Evolutionary conservation across 768 basidiomycete species (phyloP), one percentile per base, ranked within the genome.

Genomic region (Crucibulum laeve): DNA sequence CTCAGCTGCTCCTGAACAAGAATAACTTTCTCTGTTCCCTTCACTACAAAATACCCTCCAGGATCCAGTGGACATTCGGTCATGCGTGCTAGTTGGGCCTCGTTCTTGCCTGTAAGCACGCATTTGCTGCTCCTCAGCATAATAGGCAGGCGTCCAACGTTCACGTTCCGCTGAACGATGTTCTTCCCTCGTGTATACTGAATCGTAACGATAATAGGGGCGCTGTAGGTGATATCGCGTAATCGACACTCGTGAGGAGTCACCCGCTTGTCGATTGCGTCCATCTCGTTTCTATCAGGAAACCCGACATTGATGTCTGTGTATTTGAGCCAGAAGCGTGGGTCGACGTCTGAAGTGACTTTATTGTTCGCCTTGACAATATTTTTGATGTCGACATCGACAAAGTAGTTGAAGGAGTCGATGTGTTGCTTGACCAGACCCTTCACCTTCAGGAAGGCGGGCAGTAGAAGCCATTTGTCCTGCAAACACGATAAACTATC

Each of bases 341-440:
- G 96, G 65, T 97, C 93, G 49, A 97, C 90, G 54, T 99, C 96
- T 14, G 93, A 96, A 3, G 90, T 93, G 57, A 95, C 84, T 60
- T 91, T 91, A 68, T 82, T 85, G 60, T 95, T 94, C 4, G 91
- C 91, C 52, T 82, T 87, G 46, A 98, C 83, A 55, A 99, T 96
- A 54, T 93, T 95, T 63, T 93, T 94, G 60, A 99, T 88, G 59
- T 98, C 96, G 33, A 88, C 84, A 54, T 97, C 90, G 58, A 97
- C 92, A 58, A 99, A 98, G 64, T 95, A 94, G 69, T 97, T 97
- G 81, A 92, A 98, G 5, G 92, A 96, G 63, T 97, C 96, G 53
- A 97, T 89, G 60, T 99, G 96, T 60, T 98, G 96, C 69, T 98
- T 98, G 48, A 99, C 96, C 11, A 99, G 83, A 46, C 96, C 96